Evolutionary conservation across 768 basidiomycete genomes (phyloP), one percentile per base, ranked within the genome.

Genomic region (Naganishia friedmannii): DNA sequence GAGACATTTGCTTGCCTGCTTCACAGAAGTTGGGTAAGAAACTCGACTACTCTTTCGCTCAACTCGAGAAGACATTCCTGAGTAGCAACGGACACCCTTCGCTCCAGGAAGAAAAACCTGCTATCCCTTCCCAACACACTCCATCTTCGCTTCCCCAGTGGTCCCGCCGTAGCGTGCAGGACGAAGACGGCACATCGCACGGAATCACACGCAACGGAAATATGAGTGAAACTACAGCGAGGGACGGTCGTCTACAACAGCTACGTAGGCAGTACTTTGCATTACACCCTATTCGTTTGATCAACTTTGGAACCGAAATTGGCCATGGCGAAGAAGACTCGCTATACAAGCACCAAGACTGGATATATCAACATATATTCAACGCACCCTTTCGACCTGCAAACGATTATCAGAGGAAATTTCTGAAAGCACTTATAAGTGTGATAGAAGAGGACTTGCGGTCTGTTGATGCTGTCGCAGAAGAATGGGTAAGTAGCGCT

Each of bases 201-300:
- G 48, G 4, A 31, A 23, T n/a, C 19, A 21, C 26, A 31, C 29
- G 34, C 9, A 21, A 10, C 31, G 29, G 17, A n/a, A 68, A 23
- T 23, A 42, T 12, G 39, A 12, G 42, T 42, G 60, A n/a, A 32
- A 15, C 53, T 34, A 56, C 34, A 12, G 26, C 10, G 29, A 55
- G 6, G 23, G 28, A 55, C 17, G 17, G 34, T 0, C 57, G 23
- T 32, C 55, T 70, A 15, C 51, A 53, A 26, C 68, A 45, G 58
- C 42, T 70, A 3, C 63, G 65, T 10, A n/a, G 51, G 9, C 71
- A 72, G 39, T 72, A 72, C 58, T 65, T 65, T 42, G 60, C 71
- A 5, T 67, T 72, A 51, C 69, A 68, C 63, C 71, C 71, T 12
- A 48, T 63, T 26, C 67, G 58, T 10, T 32, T 65, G 21, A 72